Conservation (phyloP, 441 rosid species). For the Aquilaria agallochum region DNA sequence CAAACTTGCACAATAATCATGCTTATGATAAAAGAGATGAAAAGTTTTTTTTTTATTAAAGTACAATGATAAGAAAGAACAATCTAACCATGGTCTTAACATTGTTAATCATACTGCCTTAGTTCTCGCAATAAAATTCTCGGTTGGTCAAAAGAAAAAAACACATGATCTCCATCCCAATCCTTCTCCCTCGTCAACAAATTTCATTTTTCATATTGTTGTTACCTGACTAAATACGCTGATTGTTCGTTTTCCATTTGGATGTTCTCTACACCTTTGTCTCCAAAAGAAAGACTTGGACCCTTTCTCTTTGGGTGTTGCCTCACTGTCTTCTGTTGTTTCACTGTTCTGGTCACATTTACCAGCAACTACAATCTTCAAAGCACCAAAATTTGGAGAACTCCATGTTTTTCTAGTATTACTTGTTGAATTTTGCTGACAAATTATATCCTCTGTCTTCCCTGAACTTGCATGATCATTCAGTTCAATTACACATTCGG, state of each 20-base stretch:
- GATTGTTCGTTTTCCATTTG: constrained; percentile 27
- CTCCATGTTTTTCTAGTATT: constrained; percentile 61
- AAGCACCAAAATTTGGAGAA: constrained; percentile 52
- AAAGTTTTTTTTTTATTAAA: neutral
- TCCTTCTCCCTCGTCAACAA: neutral
- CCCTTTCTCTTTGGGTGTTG: constrained; percentile 73
- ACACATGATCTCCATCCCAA: too few relatives aligned
- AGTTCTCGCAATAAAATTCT: too few relatives aligned
- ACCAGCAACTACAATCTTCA: constrained; percentile 50
- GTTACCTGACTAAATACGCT: constrained; percentile 35
- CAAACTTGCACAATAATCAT: neutral
- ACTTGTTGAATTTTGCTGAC: constrained; percentile 32
- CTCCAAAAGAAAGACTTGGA: constrained; percentile 48
- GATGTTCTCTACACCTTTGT: constrained; percentile 46
- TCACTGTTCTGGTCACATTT: constrained; percentile 30
- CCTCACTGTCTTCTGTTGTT: constrained; percentile 33
- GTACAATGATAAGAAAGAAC: neutral
- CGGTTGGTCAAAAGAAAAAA: too few relatives aligned
- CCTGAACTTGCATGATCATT: constrained; percentile 38
- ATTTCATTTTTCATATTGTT: neutral
- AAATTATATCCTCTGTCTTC: constrained; percentile 27
- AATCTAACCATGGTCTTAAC: too few relatives aligned
- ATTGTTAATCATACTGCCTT: too few relatives aligned
- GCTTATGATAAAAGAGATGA: neutral
- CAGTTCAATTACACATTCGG: constrained; percentile 42